These are phyloP conservation scores for Thermothielavioides terrestris DNA, from an alignment of 495 filamentous ascomycete species.

Conservation along the genomic window DNA sequence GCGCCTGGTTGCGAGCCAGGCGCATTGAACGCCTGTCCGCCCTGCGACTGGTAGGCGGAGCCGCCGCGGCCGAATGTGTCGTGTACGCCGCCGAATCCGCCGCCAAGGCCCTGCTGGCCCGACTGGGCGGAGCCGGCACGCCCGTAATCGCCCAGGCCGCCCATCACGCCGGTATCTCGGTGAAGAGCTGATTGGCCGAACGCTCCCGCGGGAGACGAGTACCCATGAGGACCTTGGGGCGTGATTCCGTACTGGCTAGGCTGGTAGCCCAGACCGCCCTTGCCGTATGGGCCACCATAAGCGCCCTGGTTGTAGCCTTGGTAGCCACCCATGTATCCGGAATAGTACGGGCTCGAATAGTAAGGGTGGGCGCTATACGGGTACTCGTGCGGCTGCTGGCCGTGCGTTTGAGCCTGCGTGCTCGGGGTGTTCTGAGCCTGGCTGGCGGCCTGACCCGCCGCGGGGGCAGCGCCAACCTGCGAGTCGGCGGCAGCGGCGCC, in stretches of 20 bases:
- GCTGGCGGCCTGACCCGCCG: conserved; percentile 45
- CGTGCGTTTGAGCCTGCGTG: conserved; percentile 51
- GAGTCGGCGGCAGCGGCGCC: conserved; percentile 53
- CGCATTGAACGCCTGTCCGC: conserved; percentile 57
- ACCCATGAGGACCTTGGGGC: conserved; percentile 64
- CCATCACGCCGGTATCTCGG: conserved; percentile 51
- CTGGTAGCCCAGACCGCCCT: conserved; percentile 61
- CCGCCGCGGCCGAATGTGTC: conserved; percentile 68
- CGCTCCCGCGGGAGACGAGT: conserved; percentile 67
- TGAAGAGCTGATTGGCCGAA: conserved; percentile 65
- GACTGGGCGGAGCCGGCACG: conserved; percentile 68
- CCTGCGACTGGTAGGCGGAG: conserved; percentile 53
- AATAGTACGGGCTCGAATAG: conserved; percentile 71
- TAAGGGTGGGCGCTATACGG: conserved; percentile 71
- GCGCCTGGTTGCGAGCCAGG: conserved; percentile 48
- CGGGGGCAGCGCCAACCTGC: conserved; percentile 78
- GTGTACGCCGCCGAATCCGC: conserved; percentile 62
- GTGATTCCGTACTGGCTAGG: conserved; percentile 70
- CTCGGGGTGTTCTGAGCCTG: conserved; percentile 48
- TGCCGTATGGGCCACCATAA: conserved; percentile 67
- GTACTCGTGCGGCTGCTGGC: conserved; percentile 51
- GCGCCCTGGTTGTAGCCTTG: conserved; percentile 57
- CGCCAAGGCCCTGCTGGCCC: conserved; percentile 56
- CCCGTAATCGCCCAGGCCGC: conserved; percentile 60
- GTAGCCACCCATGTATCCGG: conserved; percentile 69